Conservation (phyloP, 179 eudicot genomes). For the Amaranthus tricolor region DNA sequence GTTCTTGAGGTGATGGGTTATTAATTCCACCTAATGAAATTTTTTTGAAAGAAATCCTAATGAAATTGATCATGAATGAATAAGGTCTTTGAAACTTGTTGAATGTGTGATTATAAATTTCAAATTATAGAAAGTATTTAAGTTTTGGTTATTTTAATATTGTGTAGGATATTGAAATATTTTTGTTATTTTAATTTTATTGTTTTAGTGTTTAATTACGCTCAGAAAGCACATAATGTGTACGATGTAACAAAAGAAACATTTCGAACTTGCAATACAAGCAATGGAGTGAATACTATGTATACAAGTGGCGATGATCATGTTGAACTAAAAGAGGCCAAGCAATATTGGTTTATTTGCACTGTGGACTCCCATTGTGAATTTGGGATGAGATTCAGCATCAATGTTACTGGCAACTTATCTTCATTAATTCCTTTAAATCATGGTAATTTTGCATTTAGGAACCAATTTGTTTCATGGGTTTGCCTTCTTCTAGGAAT, state of each 20-base stretch:
- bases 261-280: slow-evolving; percentile 20
- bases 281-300: slow-evolving; percentile 27
- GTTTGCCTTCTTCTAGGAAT: slow-evolving; percentile 17
- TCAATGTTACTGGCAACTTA: slow-evolving; percentile 10
- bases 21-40: no score
- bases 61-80: no score
- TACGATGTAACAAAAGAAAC: slow-evolving; percentile 25
- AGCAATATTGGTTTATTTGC: slow-evolving; percentile 33
- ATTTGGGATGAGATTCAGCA: slow-evolving; percentile 25
- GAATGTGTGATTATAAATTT: background rate
- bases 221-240: slow-evolving; percentile 21
- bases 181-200: no score
- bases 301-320: slow-evolving; percentile 29
- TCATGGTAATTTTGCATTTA: slow-evolving; percentile 1
- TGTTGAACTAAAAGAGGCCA: slow-evolving; percentile 28
- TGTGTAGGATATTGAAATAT: no score
- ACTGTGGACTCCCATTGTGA: slow-evolving; percentile 19
- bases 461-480: background rate
- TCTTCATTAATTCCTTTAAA: background rate
- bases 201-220: slow-evolving; percentile 29
- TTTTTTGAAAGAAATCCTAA: no score
- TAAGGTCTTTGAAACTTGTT: background rate
- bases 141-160: background rate
- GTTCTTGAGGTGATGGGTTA: no score
- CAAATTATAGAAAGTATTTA: background rate